A percentile compares a stretch with the other conserved stretches of the same genome.
These are phyloP conservation scores for Xylaria sp. DNA, from an alignment of 2,329 filamentous ascomycete genomes.

Conservation along the genomic window DNA sequence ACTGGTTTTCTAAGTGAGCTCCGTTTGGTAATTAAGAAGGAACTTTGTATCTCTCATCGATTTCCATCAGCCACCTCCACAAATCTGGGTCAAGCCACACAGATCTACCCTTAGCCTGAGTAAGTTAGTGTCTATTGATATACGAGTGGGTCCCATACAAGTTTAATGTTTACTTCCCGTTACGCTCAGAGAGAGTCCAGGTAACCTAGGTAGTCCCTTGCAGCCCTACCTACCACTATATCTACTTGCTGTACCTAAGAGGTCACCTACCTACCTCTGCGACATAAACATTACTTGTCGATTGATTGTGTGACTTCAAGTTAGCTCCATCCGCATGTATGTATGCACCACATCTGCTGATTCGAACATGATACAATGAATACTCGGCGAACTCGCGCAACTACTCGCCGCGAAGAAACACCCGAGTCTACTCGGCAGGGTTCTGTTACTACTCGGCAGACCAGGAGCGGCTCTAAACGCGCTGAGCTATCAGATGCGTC, in stretches of 20 bases:
- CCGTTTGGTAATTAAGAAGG: too few species aligned
- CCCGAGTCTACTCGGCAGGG: conserved; percentile 33
- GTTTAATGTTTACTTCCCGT: conserved; percentile 19
- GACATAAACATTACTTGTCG: background rate
- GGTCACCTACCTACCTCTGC: background rate
- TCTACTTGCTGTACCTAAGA: too few species aligned
- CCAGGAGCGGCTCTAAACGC: conserved; percentile 40
- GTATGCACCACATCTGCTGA: background rate
- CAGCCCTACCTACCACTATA: too few species aligned
- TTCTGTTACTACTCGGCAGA: conserved; percentile 36
- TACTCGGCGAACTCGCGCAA: conserved; percentile 38
- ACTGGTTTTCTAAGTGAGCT: too few species aligned
- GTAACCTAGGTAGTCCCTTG: too few species aligned
- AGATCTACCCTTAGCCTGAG: background rate
- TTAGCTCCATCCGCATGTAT: background rate
- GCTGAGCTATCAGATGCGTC: conserved; percentile 30
- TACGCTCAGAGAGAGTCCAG: background rate
- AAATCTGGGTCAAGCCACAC: conserved; percentile 22
- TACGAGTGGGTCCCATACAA: background rate
- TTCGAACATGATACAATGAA: conserved; percentile 38
- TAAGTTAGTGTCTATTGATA: conserved; percentile 1
- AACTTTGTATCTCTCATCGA: background rate
- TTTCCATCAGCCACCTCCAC: conserved; percentile 31
- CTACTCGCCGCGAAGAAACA: conserved; percentile 37
- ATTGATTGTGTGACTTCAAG: conserved; percentile 5